A percentile compares a stretch with the other conserved stretches of the same genome.
Evolutionary conservation across 2,329 filamentous ascomycete genomes (phyloP).

Genomic region (Pezicula neosporulosa): DNA sequence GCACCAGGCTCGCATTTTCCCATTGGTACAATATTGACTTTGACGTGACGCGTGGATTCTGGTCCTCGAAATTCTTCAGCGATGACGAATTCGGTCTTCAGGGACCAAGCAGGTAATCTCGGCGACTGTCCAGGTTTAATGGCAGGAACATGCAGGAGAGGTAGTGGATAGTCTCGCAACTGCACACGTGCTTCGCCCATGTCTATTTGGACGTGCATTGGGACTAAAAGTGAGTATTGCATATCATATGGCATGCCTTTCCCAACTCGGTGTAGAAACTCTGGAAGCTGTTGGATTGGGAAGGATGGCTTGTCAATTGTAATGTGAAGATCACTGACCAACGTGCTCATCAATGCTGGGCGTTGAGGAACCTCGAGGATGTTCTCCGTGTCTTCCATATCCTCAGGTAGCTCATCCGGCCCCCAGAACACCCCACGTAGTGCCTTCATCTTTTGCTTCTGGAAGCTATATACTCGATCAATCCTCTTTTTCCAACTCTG

Average conservation of each 20-base stretch:
- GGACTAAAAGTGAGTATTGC: constrained; percentile 84
- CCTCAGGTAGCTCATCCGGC: constrained; percentile 74
- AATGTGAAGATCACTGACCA: constrained; percentile 82
- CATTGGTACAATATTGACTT: constrained; percentile 80
- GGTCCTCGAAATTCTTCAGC: constrained; percentile 86
- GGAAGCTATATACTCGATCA: constrained; percentile 67
- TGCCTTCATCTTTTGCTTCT: constrained; percentile 73
- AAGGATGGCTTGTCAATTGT: constrained; percentile 92
- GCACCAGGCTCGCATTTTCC: constrained; percentile 50
- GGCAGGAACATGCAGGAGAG: constrained; percentile 83
- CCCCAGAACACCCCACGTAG: constrained; percentile 80
- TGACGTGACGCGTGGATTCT: constrained; percentile 75
- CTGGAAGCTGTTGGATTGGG: constrained; percentile 73
- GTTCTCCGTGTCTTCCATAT: constrained; percentile 76
- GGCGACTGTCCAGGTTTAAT: constrained; percentile 77
- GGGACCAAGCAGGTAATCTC: constrained; percentile 73
- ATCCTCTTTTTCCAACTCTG: constrained; percentile 92
- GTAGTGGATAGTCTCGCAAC: constrained; percentile 89
- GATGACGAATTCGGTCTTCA: constrained; percentile 90
- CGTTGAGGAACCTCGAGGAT: constrained; percentile 83
- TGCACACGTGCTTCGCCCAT: constrained; percentile 88
- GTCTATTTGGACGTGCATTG: constrained; percentile 83
- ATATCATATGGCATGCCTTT: constrained; percentile 95
- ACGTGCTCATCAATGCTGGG: constrained; percentile 75
- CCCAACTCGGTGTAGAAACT: constrained; percentile 85